phyloP scores from a whole-genome alignment of 2,329 filamentous ascomycete species.

The Ilyonectria destructans region DNA sequence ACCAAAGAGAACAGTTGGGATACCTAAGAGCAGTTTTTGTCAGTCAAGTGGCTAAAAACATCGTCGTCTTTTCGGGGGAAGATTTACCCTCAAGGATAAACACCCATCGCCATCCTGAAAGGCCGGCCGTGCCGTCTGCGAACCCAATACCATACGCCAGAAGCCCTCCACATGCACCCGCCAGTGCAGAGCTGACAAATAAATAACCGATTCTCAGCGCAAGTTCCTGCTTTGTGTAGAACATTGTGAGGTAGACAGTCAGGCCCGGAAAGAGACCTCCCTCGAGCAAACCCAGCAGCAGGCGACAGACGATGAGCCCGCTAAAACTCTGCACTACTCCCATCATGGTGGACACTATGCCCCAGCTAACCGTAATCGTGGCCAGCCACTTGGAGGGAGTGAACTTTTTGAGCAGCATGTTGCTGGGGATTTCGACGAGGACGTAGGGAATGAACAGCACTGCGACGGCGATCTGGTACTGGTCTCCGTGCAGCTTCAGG shows the following conservation, averaged over 20 bases:
- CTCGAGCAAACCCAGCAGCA: conserved; percentile 60
- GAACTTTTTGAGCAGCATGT: conserved; percentile 69
- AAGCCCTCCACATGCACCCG: conserved; percentile 73
- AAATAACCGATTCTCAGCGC: conserved; percentile 71
- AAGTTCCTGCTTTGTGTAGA: conserved; percentile 71
- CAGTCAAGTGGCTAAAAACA: too few relatives aligned
- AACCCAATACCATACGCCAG: conserved; percentile 77
- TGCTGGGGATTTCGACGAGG: conserved; percentile 70
- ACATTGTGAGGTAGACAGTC: conserved; percentile 70
- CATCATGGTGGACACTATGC: conserved; percentile 68
- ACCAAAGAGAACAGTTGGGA: conserved; percentile 28
- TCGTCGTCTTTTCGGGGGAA: background rate
- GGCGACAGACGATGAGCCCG: conserved; percentile 64
- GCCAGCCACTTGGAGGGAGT: conserved; percentile 70
- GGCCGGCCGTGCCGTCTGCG: conserved; percentile 62
- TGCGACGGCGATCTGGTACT: conserved; percentile 76
- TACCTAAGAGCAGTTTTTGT: conserved; percentile 55
- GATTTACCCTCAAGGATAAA: conserved; percentile 71
- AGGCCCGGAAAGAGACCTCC: conserved; percentile 67
- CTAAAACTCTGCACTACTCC: conserved; percentile 67
- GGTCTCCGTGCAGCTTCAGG: conserved; percentile 70
- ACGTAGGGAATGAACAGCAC: conserved; percentile 74
- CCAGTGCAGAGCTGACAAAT: conserved; percentile 69
- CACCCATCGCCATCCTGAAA: conserved; percentile 69
- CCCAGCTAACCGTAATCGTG: conserved; percentile 69